Conservation (phyloP, 129 eudicot species). For the Solidago caesia region DNA sequence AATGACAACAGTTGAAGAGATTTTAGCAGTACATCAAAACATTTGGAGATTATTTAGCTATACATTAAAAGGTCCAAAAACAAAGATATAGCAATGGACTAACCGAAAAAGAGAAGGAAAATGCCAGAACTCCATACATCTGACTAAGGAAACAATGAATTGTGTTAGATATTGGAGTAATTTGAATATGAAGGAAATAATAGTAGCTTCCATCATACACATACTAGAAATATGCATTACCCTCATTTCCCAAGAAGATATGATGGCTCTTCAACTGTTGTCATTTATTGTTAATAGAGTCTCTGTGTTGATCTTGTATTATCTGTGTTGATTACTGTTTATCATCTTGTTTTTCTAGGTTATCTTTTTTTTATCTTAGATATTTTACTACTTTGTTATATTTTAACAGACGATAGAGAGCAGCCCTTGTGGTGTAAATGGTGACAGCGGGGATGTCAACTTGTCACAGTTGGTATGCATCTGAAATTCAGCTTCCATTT, state of each 20-base stretch:
- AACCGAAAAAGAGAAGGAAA: neutral
- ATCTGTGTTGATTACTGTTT: neutral
- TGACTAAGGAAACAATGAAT: neutral
- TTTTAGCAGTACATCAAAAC: neutral
- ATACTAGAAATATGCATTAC: conserved; percentile 4
- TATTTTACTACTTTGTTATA: conserved; percentile 4
- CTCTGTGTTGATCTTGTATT: conserved; percentile 3
- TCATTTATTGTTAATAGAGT: neutral
- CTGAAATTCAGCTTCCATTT: conserved; percentile 11
- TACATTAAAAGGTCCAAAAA: neutral
- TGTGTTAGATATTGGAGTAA: neutral
- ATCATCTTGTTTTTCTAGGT: conserved; percentile 6
- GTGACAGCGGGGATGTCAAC: conserved; percentile 83
- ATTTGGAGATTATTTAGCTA: neutral
- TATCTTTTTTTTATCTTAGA: conserved; percentile 5
- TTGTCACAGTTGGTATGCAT: conserved; percentile 83
- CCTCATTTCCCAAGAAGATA: neutral
- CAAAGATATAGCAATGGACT: neutral
- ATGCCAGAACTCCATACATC: neutral
- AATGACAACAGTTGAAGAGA: too few relatives aligned
- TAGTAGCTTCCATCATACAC: neutral
- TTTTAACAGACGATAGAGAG: conserved; percentile 86
- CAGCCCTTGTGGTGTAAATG: conserved; percentile 86
- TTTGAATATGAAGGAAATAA: neutral
- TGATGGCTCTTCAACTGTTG: too few relatives aligned